Evolutionary conservation across 139 green algal species (phyloP).

Genomic region (Coccomyxa sp.): DNA sequence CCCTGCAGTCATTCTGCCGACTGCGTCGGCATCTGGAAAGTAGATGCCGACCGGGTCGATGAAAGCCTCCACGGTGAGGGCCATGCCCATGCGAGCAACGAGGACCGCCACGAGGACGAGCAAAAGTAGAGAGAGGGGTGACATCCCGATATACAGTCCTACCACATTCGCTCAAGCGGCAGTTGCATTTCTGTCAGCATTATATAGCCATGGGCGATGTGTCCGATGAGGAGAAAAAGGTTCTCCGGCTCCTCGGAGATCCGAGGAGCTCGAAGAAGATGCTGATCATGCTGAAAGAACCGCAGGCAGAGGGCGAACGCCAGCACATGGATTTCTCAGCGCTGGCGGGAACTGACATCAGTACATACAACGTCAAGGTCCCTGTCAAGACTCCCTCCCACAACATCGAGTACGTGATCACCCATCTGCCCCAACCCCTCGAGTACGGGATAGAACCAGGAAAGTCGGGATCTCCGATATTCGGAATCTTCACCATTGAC

Average conservation of each 20-base stretch:
- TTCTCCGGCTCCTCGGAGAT: not conserved
- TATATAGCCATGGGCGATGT: slow-evolving; percentile 1
- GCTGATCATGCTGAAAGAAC: slow-evolving; percentile 1
- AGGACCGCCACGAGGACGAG: not conserved
- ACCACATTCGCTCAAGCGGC: not conserved
- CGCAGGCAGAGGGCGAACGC: not conserved
- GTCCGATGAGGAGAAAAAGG: not conserved
- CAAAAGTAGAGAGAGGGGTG: not conserved
- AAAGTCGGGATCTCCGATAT: not conserved
- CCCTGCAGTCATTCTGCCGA: not conserved
- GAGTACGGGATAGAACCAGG: not conserved
- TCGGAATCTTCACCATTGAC: slow-evolving; percentile 1
- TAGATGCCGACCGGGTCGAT: not conserved
- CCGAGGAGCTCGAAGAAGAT: not conserved
- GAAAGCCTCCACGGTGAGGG: not conserved
- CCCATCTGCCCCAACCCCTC: not conserved
- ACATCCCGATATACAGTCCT: slow-evolving; percentile 1
- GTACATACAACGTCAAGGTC: not conserved
- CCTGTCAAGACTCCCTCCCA: not conserved
- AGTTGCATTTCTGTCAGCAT: not conserved
- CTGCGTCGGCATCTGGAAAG: not conserved
- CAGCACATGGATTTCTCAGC: not conserved
- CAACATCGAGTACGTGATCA: slow-evolving; percentile 1
- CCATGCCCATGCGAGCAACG: not conserved
- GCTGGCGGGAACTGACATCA: not conserved